Evolutionary conservation across 192 early-diverging fungal genomes (phyloP).

Genomic region (Coemansia sp.): DNA sequence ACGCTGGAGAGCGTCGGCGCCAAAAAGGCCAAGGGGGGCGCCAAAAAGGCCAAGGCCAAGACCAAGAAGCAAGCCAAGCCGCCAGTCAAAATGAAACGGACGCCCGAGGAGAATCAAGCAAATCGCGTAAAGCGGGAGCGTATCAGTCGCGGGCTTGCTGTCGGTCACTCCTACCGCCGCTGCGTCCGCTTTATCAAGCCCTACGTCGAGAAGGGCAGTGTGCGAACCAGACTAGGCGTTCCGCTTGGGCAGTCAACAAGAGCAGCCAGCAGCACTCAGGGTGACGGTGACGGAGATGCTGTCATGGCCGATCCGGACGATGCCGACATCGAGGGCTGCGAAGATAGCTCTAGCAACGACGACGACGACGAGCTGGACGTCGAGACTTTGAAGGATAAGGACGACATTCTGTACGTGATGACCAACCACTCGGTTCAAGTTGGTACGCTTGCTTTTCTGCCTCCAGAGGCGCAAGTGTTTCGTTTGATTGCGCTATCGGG

Average conservation of each 20-base stretch:
- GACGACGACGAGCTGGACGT: conserved; percentile 26
- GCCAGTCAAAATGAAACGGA: background rate
- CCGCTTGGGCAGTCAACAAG: conserved; percentile 13
- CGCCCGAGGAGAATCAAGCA: background rate
- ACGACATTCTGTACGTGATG: conserved; percentile 39
- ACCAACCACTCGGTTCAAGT: conserved; percentile 24
- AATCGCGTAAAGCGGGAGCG: background rate
- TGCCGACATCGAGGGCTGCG: background rate
- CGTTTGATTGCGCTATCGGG: conserved; percentile 49
- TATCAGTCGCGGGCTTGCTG: background rate
- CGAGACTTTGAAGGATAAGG: conserved; percentile 31
- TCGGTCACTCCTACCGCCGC: conserved; percentile 34
- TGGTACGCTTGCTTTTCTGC: conserved; percentile 22
- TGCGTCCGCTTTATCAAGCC: conserved; percentile 49
- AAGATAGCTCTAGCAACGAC: conserved; percentile 25
- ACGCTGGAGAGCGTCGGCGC: background rate
- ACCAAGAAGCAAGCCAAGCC: background rate
- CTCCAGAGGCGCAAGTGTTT: conserved; percentile 43
- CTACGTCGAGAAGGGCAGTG: conserved; percentile 14
- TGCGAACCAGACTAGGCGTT: conserved; percentile 28
- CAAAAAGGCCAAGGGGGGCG: background rate
- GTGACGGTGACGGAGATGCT: background rate
- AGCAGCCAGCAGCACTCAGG: background rate
- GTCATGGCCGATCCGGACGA: background rate
- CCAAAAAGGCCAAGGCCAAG: background rate